phyloP scores from a whole-genome alignment of 495 filamentous ascomycete genomes.

The Niebla homalea region DNA sequence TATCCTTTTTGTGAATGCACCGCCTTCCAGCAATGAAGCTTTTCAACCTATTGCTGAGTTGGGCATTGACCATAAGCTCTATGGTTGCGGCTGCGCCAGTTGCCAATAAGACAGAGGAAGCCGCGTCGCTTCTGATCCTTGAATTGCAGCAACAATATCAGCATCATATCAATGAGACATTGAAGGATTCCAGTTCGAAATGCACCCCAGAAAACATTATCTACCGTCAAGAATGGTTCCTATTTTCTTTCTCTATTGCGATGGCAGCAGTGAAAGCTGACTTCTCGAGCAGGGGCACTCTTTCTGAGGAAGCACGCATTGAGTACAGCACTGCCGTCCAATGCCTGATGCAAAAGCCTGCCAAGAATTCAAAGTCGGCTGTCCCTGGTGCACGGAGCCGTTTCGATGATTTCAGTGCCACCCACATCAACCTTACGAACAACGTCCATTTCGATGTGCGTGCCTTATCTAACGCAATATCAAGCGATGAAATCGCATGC shows the following conservation, averaged over 20 bases:
- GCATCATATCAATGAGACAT: constrained; percentile 2
- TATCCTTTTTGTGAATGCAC: background rate
- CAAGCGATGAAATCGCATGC: too few species aligned
- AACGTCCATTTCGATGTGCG: background rate
- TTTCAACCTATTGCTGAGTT: background rate
- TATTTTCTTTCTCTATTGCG: too few species aligned
- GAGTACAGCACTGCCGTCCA: constrained; percentile 35
- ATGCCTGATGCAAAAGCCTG: constrained; percentile 33
- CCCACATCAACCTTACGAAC: constrained; percentile 36
- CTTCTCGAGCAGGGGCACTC: constrained; percentile 23
- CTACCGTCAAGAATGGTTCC: constrained; percentile 9
- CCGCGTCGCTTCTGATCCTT: background rate
- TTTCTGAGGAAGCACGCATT: constrained; percentile 21
- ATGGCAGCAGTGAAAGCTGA: too few species aligned
- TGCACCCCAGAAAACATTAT: constrained; percentile 8
- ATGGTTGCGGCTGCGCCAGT: constrained; percentile 1
- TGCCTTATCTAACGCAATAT: too few species aligned
- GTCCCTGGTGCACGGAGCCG: constrained; percentile 38
- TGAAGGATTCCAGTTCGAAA: constrained; percentile 3
- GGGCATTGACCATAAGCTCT: background rate
- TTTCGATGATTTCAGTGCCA: constrained; percentile 40
- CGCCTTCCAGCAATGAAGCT: constrained; percentile 3
- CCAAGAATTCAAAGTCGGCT: constrained; percentile 24
- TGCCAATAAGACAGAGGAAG: background rate
- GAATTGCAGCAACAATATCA: constrained; percentile 8